Conservation (phyloP, 768 basidiomycete genomes). For the Coprinellus aureogranulatus region DNA sequence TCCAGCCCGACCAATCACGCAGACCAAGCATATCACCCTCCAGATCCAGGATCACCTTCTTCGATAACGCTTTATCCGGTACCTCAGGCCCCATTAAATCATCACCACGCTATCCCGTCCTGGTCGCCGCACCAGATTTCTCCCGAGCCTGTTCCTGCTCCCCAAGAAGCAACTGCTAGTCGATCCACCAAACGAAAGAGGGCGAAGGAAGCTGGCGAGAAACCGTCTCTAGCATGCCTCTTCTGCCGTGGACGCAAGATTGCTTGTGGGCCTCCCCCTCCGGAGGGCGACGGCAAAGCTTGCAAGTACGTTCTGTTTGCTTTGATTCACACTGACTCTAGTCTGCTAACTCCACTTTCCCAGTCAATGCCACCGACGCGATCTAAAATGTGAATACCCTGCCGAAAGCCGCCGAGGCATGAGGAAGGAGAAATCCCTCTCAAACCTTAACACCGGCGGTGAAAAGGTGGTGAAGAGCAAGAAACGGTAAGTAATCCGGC, state of each 20-base stretch:
- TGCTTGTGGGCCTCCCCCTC: slow-evolving; percentile 59
- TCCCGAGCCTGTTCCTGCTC: slow-evolving; percentile 10
- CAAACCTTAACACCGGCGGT: slow-evolving; percentile 18
- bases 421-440: slow-evolving; percentile 45
- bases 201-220: slow-evolving; percentile 52
- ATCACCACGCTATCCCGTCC: background rate
- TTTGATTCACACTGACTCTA: slow-evolving; percentile 7
- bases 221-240: slow-evolving; percentile 61
- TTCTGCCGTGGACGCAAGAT: slow-evolving; percentile 70
- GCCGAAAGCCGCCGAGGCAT: slow-evolving; percentile 68
- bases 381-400: slow-evolving; percentile 70
- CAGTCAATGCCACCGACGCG: slow-evolving; percentile 72
- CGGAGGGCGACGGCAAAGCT: slow-evolving; percentile 51
- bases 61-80: slow-evolving; percentile 6
- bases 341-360: slow-evolving; percentile 19
- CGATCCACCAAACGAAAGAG: slow-evolving; percentile 27
- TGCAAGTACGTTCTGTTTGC: slow-evolving; percentile 57
- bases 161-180: slow-evolving; percentile 19
- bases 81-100: slow-evolving; percentile 1
- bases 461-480: slow-evolving; percentile 21
- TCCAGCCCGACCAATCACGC: slow-evolving; percentile 1
- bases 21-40: background rate
- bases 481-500: slow-evolving; percentile 13
- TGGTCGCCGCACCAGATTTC: slow-evolving; percentile 15
- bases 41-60: slow-evolving; percentile 1